A percentile compares a stretch with the other conserved stretches of the same genome.
These are phyloP conservation scores for Lentinus brumalis DNA, from an alignment of 768 basidiomycete genomes.

Conservation along the genomic window DNA sequence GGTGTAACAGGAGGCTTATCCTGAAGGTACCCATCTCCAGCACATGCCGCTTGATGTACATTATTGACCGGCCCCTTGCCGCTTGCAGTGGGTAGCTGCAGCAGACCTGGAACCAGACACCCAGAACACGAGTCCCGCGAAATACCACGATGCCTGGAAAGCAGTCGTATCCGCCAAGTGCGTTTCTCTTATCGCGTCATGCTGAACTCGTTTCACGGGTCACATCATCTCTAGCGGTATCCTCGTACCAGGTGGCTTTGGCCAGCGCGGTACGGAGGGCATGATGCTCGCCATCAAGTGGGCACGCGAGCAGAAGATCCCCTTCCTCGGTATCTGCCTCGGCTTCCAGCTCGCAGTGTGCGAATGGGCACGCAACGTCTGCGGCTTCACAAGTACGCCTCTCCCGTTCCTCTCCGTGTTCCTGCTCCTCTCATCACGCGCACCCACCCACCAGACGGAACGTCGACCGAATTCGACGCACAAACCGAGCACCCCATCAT, in stretches of 20 bases:
- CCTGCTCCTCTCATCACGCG: not conserved
- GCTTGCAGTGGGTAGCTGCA: conserved; percentile 89
- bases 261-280: conserved; percentile 89
- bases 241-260: conserved; percentile 97
- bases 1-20: conserved; percentile 80
- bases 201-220: not conserved
- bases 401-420: conserved; percentile 5
- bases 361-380: conserved; percentile 89
- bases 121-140: conserved; percentile 77
- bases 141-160: conserved; percentile 95
- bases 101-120: conserved; percentile 84
- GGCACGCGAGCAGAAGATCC: conserved; percentile 92
- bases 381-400: conserved; percentile 61
- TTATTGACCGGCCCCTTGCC: not conserved
- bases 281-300: conserved; percentile 99
- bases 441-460: conserved; percentile 60
- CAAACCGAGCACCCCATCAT: conserved; percentile 70
- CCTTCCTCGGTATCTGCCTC: conserved; percentile 95
- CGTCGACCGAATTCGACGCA: conserved; percentile 78
- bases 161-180: conserved; percentile 88
- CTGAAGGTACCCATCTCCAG: conserved; percentile 60
- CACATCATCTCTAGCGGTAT: conserved; percentile 66
- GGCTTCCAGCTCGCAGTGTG: conserved; percentile 97
- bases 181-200: conserved; percentile 27
- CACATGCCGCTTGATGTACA: not conserved